These are phyloP conservation scores for Euphorbia tirucalli DNA, from an alignment of 345 rosid species.

Conservation along the genomic window DNA sequence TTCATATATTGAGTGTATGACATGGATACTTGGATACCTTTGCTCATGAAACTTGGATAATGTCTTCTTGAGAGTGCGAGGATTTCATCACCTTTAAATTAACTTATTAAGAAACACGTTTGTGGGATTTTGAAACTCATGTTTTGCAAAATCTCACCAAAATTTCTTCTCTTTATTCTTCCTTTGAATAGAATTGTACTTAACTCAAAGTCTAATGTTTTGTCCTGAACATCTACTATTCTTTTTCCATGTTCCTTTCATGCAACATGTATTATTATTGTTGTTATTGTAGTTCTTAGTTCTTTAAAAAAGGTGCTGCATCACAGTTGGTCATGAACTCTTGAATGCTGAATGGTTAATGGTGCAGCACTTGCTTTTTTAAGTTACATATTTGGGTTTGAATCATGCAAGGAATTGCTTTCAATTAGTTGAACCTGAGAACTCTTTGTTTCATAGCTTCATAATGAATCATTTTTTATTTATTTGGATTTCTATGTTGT, in stretches of 20 bases:
- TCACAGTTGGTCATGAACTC: not conserved
- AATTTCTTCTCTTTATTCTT: not conserved
- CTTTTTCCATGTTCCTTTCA: not conserved
- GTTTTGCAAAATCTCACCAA: not conserved
- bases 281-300: not conserved
- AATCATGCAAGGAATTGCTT: not conserved
- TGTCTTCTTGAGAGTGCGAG: not conserved
- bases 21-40: not conserved
- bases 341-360: not conserved
- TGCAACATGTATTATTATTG: not conserved
- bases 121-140: not conserved
- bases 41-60: not conserved
- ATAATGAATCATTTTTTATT: not conserved
- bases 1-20: not conserved
- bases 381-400: not conserved
- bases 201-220: not conserved
- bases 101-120: not conserved
- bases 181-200: not conserved
- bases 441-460: too few species aligned
- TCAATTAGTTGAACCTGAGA: not conserved
- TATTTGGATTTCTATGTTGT: constrained; percentile 18
- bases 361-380: not conserved
- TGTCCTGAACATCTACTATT: not conserved
- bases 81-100: not conserved
- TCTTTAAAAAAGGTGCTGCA: not conserved